Base-by-base conservation (phyloP, 768 basidiomycete genomes). In the Tylopilus sp. region DNA sequence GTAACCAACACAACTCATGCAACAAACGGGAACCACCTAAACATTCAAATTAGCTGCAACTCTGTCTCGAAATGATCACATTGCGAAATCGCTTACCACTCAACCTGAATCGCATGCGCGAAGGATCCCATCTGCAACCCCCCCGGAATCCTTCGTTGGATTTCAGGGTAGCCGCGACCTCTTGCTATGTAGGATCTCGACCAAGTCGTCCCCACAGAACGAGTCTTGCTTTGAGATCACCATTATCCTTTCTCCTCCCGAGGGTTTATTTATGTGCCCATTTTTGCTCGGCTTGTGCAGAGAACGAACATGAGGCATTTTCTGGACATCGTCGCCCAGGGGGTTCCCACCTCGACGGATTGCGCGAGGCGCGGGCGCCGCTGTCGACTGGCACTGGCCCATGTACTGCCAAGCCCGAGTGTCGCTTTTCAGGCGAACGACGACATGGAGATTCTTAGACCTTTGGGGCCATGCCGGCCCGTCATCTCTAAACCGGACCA, bases 351-450 rank as follows among this genome's bases (percentile, higher is more conserved):
- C 46, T 54, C 21, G 40, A 26, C 7, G 3, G 53, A 17, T 22
- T 47, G 55, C 12, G 43, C 40, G 2, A 30, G 55, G 44, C 4
- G 49, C 49, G 6, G 53, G 51, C 10, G 50, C 39, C 13, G 47
- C 46, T 20, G 45, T 56, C 44, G 53, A 30, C 22, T 51, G 43
- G 55, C 57, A 61, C 35, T 61, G 57, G 0, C 52, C 51, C 53
- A 50, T 52, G 23, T 62, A 39, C 38, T 53, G 49, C 51, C 53
- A 54, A 20, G 10, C 21, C 51, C 53, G 52, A 20, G 10, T 22
- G 3, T 48, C 43, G 17, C 21, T 9, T 41, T 43, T 41, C 52
- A 48, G 26, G 40, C 56, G 50, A 4, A 61, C 49, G 36, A 64
- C 23, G 39, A 49, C 33, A 18, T 50, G 53, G 42, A 61, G 50